Conservation (phyloP, 768 basidiomycete genomes). For the Boletus sp. region DNA sequence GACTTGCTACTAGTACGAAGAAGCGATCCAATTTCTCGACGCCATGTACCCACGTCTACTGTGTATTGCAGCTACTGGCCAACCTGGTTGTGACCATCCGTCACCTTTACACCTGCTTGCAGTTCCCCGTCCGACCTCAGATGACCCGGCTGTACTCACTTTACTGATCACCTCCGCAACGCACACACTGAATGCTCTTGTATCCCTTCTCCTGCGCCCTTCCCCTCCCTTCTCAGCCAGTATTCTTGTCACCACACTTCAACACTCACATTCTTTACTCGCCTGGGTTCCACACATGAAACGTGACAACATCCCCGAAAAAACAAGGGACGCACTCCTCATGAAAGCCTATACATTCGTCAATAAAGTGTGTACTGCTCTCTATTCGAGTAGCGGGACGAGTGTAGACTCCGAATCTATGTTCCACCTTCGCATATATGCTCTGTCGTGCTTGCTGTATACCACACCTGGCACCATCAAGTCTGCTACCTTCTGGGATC, state of each 20-base stretch:
- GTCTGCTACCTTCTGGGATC: slow-evolving; percentile 68
- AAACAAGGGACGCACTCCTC: slow-evolving; percentile 56
- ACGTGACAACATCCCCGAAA: slow-evolving; percentile 39
- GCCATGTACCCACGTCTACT: slow-evolving; percentile 47
- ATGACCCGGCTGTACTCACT: slow-evolving; percentile 39
- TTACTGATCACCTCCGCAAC: slow-evolving; percentile 61
- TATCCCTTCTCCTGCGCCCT: slow-evolving; percentile 26
- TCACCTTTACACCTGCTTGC: slow-evolving; percentile 35
- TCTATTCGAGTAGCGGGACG: slow-evolving; percentile 32
- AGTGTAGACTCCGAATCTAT: slow-evolving; percentile 19
- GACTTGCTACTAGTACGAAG: slow-evolving; percentile 46
- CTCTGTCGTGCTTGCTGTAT: slow-evolving; percentile 46
- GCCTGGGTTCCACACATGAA: slow-evolving; percentile 51
- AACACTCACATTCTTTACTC: slow-evolving; percentile 38
- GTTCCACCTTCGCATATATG: slow-evolving; percentile 42
- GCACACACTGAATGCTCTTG: slow-evolving; percentile 48
- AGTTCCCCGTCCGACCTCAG: slow-evolving; percentile 41
- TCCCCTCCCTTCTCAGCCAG: slow-evolving; percentile 17
- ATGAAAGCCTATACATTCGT: slow-evolving; percentile 59
- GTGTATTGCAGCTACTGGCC: slow-evolving; percentile 1
- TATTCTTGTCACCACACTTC: slow-evolving; percentile 33
- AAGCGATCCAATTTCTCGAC: slow-evolving; percentile 44
- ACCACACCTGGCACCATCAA: slow-evolving; percentile 49
- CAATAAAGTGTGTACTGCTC: slow-evolving; percentile 30
- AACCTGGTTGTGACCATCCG: neutral